A percentile compares a stretch with the other conserved stretches of the same genome.
Evolutionary conservation across 352 stramenopile species (phyloP).

Genomic region (Globisporangium echinulatum): DNA sequence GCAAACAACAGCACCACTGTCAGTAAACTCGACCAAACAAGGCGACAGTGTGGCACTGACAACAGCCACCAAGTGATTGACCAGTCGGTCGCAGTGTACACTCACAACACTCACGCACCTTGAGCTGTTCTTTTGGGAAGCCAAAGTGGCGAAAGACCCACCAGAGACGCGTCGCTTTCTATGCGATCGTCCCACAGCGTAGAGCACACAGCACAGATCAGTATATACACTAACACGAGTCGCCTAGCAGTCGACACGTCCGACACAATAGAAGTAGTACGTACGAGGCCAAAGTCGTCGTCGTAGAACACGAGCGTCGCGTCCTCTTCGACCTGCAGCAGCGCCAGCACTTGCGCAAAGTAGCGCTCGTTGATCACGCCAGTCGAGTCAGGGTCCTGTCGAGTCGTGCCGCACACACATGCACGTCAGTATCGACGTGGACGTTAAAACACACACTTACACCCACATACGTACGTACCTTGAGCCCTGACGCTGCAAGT

Average conservation of each 20-base stretch:
- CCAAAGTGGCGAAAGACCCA: conserved; percentile 78
- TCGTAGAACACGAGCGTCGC: conserved; percentile 77
- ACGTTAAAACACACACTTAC: not conserved
- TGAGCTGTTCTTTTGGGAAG: conserved; percentile 65
- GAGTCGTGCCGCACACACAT: conserved; percentile 3
- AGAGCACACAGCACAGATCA: not conserved
- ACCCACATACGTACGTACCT: conserved; percentile 17
- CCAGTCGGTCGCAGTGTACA: too few species aligned
- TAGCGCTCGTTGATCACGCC: conserved; percentile 33
- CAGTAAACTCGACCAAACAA: too few species aligned
- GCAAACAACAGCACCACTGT: not conserved
- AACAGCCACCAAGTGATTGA: too few species aligned
- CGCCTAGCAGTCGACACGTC: too few species aligned
- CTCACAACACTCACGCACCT: conserved; percentile 20
- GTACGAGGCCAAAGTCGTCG: conserved; percentile 58
- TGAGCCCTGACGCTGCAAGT: conserved; percentile 39
- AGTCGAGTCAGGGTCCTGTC: conserved; percentile 31
- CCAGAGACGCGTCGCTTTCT: conserved; percentile 68
- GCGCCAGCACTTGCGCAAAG: conserved; percentile 38
- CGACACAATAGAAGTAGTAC: not conserved
- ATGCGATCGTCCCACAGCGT: not conserved
- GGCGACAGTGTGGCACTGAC: too few species aligned
- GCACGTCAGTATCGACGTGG: not conserved
- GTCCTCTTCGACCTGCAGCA: conserved; percentile 35
- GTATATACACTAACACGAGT: too few species aligned